Evolutionary conservation across 169 alveolate genomes (phyloP).

Genomic region (Fabrea salina): DNA sequence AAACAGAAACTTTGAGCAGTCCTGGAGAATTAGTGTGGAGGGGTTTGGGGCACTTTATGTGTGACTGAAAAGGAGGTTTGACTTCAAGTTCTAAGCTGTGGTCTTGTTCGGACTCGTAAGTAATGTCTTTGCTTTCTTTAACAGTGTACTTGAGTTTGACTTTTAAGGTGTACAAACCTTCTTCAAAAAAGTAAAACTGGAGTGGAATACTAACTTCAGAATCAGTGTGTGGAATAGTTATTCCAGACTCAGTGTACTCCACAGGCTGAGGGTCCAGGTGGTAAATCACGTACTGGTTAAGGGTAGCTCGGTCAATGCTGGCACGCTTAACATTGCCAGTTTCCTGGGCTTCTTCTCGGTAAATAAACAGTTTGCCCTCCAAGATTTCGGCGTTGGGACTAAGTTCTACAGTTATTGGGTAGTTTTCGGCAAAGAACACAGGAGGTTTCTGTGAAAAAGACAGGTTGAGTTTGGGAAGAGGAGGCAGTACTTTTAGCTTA

Average conservation of each 20-base stretch:
- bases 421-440: neutral
- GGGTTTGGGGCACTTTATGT: neutral
- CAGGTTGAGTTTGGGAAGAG: neutral
- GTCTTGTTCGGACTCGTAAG: neutral
- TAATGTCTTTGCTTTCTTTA: neutral
- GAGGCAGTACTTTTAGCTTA: neutral
- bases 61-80: neutral
- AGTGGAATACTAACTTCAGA: neutral
- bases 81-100: neutral
- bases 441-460: constrained; percentile 8
- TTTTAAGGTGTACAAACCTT: neutral
- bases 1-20: neutral
- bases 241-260: neutral
- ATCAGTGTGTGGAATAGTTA: neutral
- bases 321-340: neutral
- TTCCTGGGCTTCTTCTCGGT: neutral
- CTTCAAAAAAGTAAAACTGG: neutral
- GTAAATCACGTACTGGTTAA: neutral
- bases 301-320: neutral
- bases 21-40: neutral
- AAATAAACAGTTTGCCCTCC: neutral
- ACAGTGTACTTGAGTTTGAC: constrained; percentile 10
- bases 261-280: neutral
- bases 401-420: neutral
- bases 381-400: constrained; percentile 1